Base-by-base conservation (phyloP, 108 stramenopile genomes). In the Cyclotella atomus region DNA sequence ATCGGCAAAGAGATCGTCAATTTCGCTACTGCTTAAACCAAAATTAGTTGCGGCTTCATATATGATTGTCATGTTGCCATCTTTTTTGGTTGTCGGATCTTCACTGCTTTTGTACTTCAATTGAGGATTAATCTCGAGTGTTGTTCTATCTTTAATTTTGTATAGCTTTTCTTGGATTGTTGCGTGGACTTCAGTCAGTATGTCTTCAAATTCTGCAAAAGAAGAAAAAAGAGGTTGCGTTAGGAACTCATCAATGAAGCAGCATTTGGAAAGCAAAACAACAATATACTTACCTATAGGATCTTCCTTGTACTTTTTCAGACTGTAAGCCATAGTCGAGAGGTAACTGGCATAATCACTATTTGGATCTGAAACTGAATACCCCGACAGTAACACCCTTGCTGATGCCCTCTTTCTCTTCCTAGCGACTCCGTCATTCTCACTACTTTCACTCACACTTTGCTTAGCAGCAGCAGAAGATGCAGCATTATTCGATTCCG, bases 61-160 rank as follows among this genome's bases (percentile, higher is more conserved):
- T 0, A 76, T 65, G 23, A 35, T n/a, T 16, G 10, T 29, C 68
- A 60, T 62, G 41, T 76, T 76, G 16, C 60, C 76, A 53, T 66
- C 62, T 20, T 41, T 55, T 2, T 30, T 12, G 14, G 23, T 3
- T 53, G 19, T 23, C 12, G 52, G 2, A 23, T 20, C 57, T 30
- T 45, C 24, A 20, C 3, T 59, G 20, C 69, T 45, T 35, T 0
- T 3, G 17, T 55, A 0, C 24, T 46, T 35, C 38, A 56, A 50
- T 27, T 14, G 49, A 19, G 29, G 66, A 43, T 56, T 52, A 20
- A 66, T 46, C 2, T 36, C 34, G 17, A 60, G 30, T 14, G 1
- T 16, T 12, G 73, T 65, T 9, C 36, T 52, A 7, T 74, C 54
- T 30, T 65, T 14, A 29, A 65, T 49, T 21, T 57, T 30, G 55